Conservation (phyloP, 352 stramenopile genomes). For the Phytopythium boreale region DNA sequence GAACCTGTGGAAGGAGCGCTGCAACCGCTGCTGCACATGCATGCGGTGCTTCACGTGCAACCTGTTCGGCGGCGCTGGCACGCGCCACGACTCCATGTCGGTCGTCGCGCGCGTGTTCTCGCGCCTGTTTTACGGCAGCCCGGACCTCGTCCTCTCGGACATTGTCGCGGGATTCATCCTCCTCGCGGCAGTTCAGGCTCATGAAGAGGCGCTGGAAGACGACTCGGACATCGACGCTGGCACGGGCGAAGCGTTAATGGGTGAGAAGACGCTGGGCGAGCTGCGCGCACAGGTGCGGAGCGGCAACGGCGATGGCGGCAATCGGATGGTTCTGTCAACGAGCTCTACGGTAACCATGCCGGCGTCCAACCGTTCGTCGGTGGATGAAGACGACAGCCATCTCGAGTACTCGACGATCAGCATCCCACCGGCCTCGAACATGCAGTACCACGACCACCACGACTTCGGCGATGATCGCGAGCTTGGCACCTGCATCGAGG, state of each 20-base stretch:
- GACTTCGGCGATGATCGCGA: conserved; percentile 39
- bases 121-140: conserved; percentile 83
- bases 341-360: conserved; percentile 8
- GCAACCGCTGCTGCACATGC: conserved; percentile 72
- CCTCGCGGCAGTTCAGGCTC: conserved; percentile 72
- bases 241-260: conserved; percentile 1
- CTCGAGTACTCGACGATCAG: conserved; percentile 48
- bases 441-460: conserved; percentile 41
- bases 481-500: conserved; percentile 42
- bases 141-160: conserved; percentile 86
- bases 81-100: conserved; percentile 85
- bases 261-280: conserved; percentile 44
- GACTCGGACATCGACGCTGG: conserved; percentile 3
- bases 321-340: background rate
- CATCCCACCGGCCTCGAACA: conserved; percentile 20
- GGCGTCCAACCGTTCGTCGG: conserved; percentile 16
- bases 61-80: conserved; percentile 82
- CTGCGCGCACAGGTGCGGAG: conserved; percentile 43
- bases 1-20: conserved; percentile 72
- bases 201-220: conserved; percentile 55
- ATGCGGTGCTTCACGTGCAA: conserved; percentile 86
- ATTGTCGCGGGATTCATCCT: conserved; percentile 85
- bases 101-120: conserved; percentile 84
- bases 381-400: conserved; percentile 17
- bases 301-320: background rate